These are phyloP conservation scores for Ogataea trehalophila DNA, from an alignment of 805 yeast species.

Conservation along the genomic window DNA sequence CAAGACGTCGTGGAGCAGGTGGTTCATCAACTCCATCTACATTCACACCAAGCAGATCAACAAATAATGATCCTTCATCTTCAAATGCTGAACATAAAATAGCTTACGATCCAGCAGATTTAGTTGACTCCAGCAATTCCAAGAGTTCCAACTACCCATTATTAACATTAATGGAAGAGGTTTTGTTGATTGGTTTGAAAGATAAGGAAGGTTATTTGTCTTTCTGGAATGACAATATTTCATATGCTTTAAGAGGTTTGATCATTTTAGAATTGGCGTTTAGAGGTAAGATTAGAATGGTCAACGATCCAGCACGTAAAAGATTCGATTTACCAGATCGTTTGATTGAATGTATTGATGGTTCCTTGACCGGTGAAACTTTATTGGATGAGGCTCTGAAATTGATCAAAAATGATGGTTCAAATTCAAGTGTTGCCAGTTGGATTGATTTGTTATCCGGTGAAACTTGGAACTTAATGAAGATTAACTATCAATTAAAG, in stretches of 20 bases:
- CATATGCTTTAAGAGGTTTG: slow-evolving; percentile 94
- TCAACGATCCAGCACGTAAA: slow-evolving; percentile 88
- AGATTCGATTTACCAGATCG: slow-evolving; percentile 86
- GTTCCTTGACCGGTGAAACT: slow-evolving; percentile 89
- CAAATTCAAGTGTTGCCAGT: slow-evolving; percentile 68
- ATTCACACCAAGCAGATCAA: slow-evolving; percentile 1
- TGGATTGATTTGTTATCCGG: slow-evolving; percentile 95
- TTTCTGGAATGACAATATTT: slow-evolving; percentile 97
- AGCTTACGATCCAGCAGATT: slow-evolving; percentile 77
- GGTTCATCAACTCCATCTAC: slow-evolving; percentile 13
- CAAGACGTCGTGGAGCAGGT: slow-evolving; percentile 66
- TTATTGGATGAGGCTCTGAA: slow-evolving; percentile 89
- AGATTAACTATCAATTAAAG: slow-evolving; percentile 90
- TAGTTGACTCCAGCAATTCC: slow-evolving; percentile 35
- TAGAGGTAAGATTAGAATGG: slow-evolving; percentile 81
- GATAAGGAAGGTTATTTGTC: slow-evolving; percentile 95
- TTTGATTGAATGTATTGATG: slow-evolving; percentile 79
- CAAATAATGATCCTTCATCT: slow-evolving; percentile 1
- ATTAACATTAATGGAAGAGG: slow-evolving; percentile 95
- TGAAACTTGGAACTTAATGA: slow-evolving; percentile 96
- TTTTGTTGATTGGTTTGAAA: slow-evolving; percentile 83
- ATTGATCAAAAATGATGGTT: slow-evolving; percentile 80
- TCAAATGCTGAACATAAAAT: slow-evolving; percentile 44
- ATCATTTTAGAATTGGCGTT: slow-evolving; percentile 88
- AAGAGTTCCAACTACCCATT: slow-evolving; percentile 50